Evolutionary conservation across 75 land plant species (phyloP).

Genomic region (Adiantum capillusveneris): DNA sequence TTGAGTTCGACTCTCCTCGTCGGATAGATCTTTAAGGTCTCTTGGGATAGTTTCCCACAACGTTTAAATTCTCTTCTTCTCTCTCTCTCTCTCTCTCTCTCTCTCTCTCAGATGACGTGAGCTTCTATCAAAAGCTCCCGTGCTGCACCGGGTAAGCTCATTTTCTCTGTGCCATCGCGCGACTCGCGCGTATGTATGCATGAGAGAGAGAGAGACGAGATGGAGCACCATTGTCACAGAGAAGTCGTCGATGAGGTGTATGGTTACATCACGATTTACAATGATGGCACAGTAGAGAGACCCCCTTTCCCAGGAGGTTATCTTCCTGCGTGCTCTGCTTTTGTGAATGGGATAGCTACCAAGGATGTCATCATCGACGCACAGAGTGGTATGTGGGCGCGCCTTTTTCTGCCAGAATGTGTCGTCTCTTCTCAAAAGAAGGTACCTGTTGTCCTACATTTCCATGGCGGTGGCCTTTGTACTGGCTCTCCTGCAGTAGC

Average conservation of each 20-base stretch:
- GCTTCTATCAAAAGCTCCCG: too few relatives aligned
- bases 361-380: constrained; percentile 25
- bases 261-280: neutral
- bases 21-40: too few relatives aligned
- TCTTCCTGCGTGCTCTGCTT: neutral
- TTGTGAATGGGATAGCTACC: constrained; percentile 17
- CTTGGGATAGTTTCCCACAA: too few relatives aligned
- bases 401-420: constrained; percentile 25
- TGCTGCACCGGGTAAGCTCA: too few relatives aligned
- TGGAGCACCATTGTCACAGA: too few relatives aligned
- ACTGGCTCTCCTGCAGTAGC: neutral
- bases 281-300: neutral
- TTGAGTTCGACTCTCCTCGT: too few relatives aligned
- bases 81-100: too few relatives aligned
- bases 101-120: too few relatives aligned
- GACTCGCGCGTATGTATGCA: too few relatives aligned
- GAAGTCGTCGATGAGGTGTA: neutral
- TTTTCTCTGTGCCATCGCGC: too few relatives aligned
- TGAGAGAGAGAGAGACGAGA: too few relatives aligned
- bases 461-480: constrained; percentile 11
- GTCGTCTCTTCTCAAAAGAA: constrained; percentile 1
- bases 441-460: constrained; percentile 1
- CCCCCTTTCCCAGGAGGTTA: constrained; percentile 3
- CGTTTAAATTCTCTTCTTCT: too few relatives aligned
- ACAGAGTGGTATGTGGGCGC: constrained; percentile 19